Conservation (phyloP, 352 stramenopile genomes). For the Thalassiosira ordinaria region DNA sequence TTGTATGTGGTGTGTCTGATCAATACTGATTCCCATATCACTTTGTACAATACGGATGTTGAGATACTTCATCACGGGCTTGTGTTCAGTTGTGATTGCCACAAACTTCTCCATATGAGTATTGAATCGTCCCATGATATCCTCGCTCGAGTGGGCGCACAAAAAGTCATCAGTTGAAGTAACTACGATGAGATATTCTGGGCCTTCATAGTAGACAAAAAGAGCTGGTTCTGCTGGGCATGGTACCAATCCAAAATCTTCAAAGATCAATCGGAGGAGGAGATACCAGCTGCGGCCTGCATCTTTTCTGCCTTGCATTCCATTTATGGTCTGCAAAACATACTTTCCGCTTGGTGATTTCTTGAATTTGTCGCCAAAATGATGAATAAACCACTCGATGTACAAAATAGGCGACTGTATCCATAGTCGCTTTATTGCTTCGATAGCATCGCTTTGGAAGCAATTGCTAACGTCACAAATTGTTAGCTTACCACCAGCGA, state of each 20-base stretch:
- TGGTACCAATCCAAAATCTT: conserved; percentile 18
- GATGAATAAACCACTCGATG: no score
- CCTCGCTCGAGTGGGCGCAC: conserved; percentile 11
- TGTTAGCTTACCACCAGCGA: no score
- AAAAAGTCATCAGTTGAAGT: conserved; percentile 54
- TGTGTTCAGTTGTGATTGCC: conserved; percentile 20
- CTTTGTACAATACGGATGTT: conserved; percentile 30
- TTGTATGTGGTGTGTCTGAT: conserved; percentile 37
- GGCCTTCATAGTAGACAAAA: conserved; percentile 4
- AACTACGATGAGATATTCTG: conserved; percentile 24
- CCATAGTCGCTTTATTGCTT: no score
- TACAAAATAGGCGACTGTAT: no score
- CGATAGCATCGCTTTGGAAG: no score
- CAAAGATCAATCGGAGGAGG: conserved; percentile 3
- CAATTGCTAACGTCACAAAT: no score
- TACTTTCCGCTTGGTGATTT: no score
- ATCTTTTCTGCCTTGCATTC: no score
- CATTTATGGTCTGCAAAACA: no score
- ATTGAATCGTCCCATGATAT: conserved; percentile 7
- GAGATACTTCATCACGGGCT: conserved; percentile 17
- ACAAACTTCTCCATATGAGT: conserved; percentile 20
- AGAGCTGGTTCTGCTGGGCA: conserved; percentile 23
- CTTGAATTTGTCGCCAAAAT: no score
- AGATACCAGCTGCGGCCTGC: conserved; percentile 32
- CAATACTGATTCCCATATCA: background rate